phyloP scores from a whole-genome alignment of 495 filamentous ascomycete species.

The Astrothelium subdiscretum region DNA sequence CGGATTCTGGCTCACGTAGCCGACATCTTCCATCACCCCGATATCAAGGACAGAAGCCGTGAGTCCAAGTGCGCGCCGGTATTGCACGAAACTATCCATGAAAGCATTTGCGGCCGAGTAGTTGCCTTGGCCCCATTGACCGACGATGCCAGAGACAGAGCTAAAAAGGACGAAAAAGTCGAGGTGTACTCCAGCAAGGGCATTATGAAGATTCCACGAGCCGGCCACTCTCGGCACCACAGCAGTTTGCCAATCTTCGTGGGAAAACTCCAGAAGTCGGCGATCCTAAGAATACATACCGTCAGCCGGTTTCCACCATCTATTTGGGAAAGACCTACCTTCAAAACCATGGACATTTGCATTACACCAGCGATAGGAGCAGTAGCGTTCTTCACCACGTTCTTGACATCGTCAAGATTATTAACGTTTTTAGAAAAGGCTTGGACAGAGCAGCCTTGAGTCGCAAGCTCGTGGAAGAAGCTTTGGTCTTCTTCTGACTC shows the following conservation, averaged over 20 bases:
- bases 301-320: background rate
- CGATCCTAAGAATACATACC: background rate
- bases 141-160: constrained; percentile 7
- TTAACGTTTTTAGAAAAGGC: background rate
- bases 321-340: background rate
- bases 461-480: background rate
- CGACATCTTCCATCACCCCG: constrained; percentile 7
- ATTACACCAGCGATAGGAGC: constrained; percentile 3
- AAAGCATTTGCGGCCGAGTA: constrained; percentile 10
- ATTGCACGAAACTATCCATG: constrained; percentile 6
- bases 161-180: constrained; percentile 11
- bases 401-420: background rate
- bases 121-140: constrained; percentile 6
- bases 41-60: constrained; percentile 4
- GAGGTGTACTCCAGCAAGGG: background rate
- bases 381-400: background rate
- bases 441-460: background rate
- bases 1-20: constrained; percentile 3
- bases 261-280: background rate
- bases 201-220: constrained; percentile 8
- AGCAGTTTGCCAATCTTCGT: background rate
- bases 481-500: background rate
- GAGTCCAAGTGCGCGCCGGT: constrained; percentile 6
- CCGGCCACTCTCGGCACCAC: constrained; percentile 6
- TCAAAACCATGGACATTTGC: constrained; percentile 5